Conservation (phyloP, 2,329 filamentous ascomycete species). For the Fusarium sp. region DNA sequence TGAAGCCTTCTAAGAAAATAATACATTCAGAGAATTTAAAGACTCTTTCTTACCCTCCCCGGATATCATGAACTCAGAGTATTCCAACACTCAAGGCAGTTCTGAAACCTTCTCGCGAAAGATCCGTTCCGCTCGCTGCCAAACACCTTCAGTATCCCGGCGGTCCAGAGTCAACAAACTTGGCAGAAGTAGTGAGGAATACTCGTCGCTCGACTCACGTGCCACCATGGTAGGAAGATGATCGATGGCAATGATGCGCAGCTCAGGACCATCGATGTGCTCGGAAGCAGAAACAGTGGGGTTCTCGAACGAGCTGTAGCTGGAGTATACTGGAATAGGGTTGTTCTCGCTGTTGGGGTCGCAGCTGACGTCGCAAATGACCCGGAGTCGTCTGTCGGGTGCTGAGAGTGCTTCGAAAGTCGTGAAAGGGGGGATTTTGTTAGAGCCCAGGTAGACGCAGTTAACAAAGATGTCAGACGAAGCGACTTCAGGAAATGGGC, state of each 20-base stretch:
- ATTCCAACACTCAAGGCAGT: neutral
- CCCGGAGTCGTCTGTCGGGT: neutral
- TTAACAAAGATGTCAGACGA: neutral
- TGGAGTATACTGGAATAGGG: neutral
- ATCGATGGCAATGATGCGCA: neutral
- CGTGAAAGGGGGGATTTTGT: neutral
- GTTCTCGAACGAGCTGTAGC: neutral
- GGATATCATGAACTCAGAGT: neutral
- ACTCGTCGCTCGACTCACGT: neutral
- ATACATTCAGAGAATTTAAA: accelerated
- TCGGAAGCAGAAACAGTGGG: neutral
- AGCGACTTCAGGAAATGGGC: neutral
- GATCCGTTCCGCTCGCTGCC: neutral
- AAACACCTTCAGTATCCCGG: neutral
- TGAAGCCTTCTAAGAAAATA: too few species aligned
- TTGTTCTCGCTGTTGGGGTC: neutral
- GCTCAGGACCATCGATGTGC: neutral
- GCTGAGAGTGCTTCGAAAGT: neutral
- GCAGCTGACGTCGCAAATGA: neutral
- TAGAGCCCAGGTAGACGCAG: neutral
- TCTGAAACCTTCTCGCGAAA: neutral
- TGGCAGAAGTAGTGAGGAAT: neutral
- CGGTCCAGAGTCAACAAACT: neutral
- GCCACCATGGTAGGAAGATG: neutral
- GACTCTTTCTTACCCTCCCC: too few species aligned